Conservation (phyloP, 2,329 filamentous ascomycete species). For the Aspergillus sp. region DNA sequence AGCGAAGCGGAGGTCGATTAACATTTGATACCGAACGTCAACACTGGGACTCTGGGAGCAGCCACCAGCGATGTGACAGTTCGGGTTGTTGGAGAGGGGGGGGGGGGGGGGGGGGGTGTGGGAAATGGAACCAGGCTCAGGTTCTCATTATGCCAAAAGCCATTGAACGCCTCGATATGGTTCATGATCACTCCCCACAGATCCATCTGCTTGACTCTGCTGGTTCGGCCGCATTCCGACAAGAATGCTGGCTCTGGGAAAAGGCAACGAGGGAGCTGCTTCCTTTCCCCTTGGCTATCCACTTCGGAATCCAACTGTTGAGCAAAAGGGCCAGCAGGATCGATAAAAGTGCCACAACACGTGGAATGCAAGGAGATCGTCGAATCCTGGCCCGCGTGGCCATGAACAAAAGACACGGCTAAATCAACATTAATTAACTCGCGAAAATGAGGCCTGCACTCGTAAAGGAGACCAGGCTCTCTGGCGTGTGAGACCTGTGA, state of each 20-base stretch:
- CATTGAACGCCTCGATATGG: neutral
- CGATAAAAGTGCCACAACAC: constrained; percentile 26
- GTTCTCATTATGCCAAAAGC: neutral
- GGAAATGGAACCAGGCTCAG: neutral
- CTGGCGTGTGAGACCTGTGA: neutral
- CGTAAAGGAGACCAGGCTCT: neutral
- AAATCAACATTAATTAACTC: constrained; percentile 5
- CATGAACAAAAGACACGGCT: constrained; percentile 6
- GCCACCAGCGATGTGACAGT: neutral
- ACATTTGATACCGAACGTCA: neutral
- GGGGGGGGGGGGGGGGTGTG: too few relatives aligned
- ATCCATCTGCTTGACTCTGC: neutral
- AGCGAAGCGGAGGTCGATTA: too few relatives aligned
- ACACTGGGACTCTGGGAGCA: neutral
- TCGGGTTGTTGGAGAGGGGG: too few relatives aligned
- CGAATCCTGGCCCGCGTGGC: constrained; percentile 21
- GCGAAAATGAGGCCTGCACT: neutral
- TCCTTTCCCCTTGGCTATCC: constrained; percentile 8
- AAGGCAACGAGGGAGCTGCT: constrained; percentile 6
- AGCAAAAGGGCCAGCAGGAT: constrained; percentile 23
- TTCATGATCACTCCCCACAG: neutral
- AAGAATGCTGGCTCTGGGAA: neutral
- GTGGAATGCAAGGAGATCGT: constrained; percentile 24
- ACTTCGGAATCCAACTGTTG: constrained; percentile 3
- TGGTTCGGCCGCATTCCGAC: neutral